Base-by-base conservation (phyloP, 2,329 filamentous ascomycete genomes). In the Talaromyces piceae region DNA sequence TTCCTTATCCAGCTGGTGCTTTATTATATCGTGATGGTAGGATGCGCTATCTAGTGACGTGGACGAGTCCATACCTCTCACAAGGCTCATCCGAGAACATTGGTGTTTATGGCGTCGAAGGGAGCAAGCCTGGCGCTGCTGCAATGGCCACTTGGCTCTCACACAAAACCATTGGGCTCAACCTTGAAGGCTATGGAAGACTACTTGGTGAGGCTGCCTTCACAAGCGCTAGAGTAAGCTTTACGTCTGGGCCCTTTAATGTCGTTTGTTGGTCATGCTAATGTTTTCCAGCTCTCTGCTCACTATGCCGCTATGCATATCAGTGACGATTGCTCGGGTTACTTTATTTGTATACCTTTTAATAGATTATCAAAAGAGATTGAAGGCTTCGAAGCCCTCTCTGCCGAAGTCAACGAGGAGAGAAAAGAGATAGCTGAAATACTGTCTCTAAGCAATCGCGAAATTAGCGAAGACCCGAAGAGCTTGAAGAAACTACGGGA, bases 81-180 rank as follows among this genome's bases (percentile, higher is more conserved):
- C 65, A 68, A 20, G 72, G 70, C 0, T 68, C 69, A 0, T 60
- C 63, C 0, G 65, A 65, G 0, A 72, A 65, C 4, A 73, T 74
- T 45, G 72, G 72, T 0, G 61, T 74, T 30, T 72, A 69, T 52
- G 73, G 73, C 3, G 67, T 75, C 1, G 73, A 76, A 54, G 73
- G 73, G 22, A 74, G 73, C 43, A 76, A 76, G 48, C 73, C 73
- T 0, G 73, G 73, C 16, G 73, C 73, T 8, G 63, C 73, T 0
- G 72, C 73, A 1, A 67, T 74, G 61, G 68, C 73, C 0, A 66
- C 70, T 0, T 76, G 70, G 69, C 61, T 76, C 11, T 67, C 73
- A 0, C 72, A 76, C 57, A 61, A 68, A 41, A 70, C 65, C 5
- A 73, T 76, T 12, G 73, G 73, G 0, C 61, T 75, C 0, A 57